Conservation (phyloP, 2,329 filamentous ascomycete genomes). For the Dactylellina cionopaga region DNA sequence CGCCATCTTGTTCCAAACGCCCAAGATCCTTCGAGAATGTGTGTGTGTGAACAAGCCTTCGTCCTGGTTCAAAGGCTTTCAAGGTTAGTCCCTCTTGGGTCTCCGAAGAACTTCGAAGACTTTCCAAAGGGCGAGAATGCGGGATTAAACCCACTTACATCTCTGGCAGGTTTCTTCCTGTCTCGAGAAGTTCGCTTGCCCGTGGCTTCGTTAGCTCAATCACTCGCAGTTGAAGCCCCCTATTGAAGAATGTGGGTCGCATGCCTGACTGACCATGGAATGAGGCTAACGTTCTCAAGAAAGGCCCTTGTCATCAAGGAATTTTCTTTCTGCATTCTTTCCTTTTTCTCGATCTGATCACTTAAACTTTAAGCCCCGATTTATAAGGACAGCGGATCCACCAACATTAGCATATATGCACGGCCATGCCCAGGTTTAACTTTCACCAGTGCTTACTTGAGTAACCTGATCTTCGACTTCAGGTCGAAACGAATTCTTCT, state of each 20-base stretch:
- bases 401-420: conserved; percentile 52
- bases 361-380: conserved; percentile 46
- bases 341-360: conserved; percentile 32
- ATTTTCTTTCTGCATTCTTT: conserved; percentile 50
- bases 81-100: background rate
- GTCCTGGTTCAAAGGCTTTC: too few species aligned
- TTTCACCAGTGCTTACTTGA: conserved; percentile 10
- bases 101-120: background rate
- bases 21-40: conserved; percentile 50
- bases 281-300: conserved; percentile 44
- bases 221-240: conserved; percentile 32
- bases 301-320: conserved; percentile 29
- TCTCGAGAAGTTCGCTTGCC: background rate
- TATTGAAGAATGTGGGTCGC: conserved; percentile 49
- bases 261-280: conserved; percentile 50
- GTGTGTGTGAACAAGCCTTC: too few species aligned
- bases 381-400: conserved; percentile 52
- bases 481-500: conserved; percentile 27
- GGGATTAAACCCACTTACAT: background rate
- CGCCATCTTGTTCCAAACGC: conserved; percentile 30
- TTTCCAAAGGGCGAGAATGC: background rate
- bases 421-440: conserved; percentile 7
- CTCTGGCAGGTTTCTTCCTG: background rate
- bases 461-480: conserved; percentile 48
- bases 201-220: conserved; percentile 25